These are phyloP conservation scores for Spiraea crenata DNA, from an alignment of 331 rosid species.

Conservation along the genomic window DNA sequence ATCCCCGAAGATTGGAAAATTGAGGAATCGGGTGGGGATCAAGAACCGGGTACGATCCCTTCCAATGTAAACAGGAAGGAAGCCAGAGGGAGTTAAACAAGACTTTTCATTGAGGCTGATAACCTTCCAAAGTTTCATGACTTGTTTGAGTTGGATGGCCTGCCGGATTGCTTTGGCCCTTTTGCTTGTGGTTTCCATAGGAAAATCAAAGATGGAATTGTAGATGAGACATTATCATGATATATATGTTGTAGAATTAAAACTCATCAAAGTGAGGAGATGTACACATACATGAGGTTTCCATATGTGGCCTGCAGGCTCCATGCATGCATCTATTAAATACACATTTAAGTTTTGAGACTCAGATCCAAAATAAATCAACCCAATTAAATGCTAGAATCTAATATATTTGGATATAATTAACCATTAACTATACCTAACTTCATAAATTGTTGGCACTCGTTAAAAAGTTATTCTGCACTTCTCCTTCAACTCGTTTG, in stretches of 20 bases:
- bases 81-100: constrained; percentile 7
- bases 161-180: constrained; percentile 16
- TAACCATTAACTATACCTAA: too few relatives aligned
- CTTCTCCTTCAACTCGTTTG: too few relatives aligned
- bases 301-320: not conserved
- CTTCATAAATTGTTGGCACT: too few relatives aligned
- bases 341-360: constrained; percentile 8
- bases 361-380: too few relatives aligned
- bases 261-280: not conserved
- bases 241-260: not conserved
- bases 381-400: constrained; percentile 1
- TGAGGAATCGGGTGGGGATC: constrained; percentile 22
- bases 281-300: not conserved
- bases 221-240: not conserved
- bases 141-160: constrained; percentile 21
- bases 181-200: constrained; percentile 18
- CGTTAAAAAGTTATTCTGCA: too few relatives aligned
- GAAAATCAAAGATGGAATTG: not conserved
- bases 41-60: constrained; percentile 6
- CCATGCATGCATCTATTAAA: constrained; percentile 14
- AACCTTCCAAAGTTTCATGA: constrained; percentile 16
- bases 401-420: not conserved
- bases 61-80: constrained; percentile 19
- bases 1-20: constrained; percentile 3
- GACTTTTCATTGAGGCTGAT: not conserved